Evolutionary conservation across 495 filamentous ascomycete genomes (phyloP), one percentile per base, ranked within the genome.

Genomic region (Penicillium soppii): DNA sequence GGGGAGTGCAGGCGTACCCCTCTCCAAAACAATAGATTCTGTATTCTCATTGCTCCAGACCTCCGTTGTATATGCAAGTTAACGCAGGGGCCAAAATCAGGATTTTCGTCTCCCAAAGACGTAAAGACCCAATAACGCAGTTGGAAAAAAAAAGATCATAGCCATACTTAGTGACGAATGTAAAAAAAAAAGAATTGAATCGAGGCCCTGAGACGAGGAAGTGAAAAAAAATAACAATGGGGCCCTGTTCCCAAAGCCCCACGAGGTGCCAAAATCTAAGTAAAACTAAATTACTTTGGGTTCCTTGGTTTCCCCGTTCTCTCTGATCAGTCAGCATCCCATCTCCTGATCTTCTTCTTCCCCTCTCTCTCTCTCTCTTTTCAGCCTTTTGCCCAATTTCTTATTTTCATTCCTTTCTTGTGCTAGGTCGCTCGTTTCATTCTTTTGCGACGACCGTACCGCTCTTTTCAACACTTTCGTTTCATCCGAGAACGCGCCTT

Each of bases 371-470:
- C 48, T 48, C 56, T 46, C 43, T 61, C 29, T 57, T 33, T 59
- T 54, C 47, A 57, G 58, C 68, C 63, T 43, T 57, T 56, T n/a
- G n/a, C n/a, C n/a, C n/a, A n/a, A n/a, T 56, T 54, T 43, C 57
- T 57, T 51, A 39, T 50, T 30, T 57, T 57, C 53, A 26, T 63
- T 56, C 57, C 41, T 41, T 62, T 41, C 58, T 67, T 53, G 51
- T 50, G 52, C 56, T 32, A 60, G 59, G 61, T 66, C 66, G 63
- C 50, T 68, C 69, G 70, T 72, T 72, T 64, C 72, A 72, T 68
- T 72, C 70, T 68, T 73, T 73, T 56, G 69, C 68, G 66, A 62
- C 65, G 63, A 60, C 50, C 46, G 32, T 65, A 57, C 50, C 63
- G 47, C 63, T 65, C 63, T 49, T 64, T 67, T 51, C 53, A 43